A percentile compares a stretch with the other conserved stretches of the same genome.
Evolutionary conservation across 148 eudicot species (phyloP).

Genomic region (Chenopodium album): DNA sequence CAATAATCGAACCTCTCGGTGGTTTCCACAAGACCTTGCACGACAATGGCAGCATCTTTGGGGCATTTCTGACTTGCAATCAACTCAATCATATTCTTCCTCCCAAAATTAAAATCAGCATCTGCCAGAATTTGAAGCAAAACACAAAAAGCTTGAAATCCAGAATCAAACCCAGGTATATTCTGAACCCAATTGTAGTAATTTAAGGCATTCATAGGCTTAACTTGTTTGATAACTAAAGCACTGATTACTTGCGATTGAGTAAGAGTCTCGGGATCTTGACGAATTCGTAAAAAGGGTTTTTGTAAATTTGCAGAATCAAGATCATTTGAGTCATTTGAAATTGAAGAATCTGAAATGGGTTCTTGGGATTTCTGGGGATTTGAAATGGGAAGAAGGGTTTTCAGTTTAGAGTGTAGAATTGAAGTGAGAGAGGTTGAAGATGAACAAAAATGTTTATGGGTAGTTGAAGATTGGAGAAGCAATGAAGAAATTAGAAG

Average conservation of each 20-base stretch:
- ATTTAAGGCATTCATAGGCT: slow-evolving; percentile 45
- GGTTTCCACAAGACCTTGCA: slow-evolving; percentile 35
- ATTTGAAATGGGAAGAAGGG: slow-evolving; percentile 6
- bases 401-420: not conserved
- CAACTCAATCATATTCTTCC: slow-evolving; percentile 23
- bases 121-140: slow-evolving; percentile 48
- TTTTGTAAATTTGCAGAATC: slow-evolving; percentile 11
- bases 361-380: slow-evolving; percentile 9
- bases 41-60: slow-evolving; percentile 24
- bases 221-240: slow-evolving; percentile 33
- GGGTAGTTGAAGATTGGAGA: slow-evolving; percentile 1
- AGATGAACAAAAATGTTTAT: slow-evolving; percentile 1
- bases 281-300: slow-evolving; percentile 29
- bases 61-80: slow-evolving; percentile 27
- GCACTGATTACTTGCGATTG: slow-evolving; percentile 27
- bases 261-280: slow-evolving; percentile 9
- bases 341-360: slow-evolving; percentile 17
- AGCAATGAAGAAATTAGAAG: slow-evolving; percentile 7
- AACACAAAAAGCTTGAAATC: slow-evolving; percentile 42
- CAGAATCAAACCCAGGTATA: slow-evolving; percentile 29
- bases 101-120: slow-evolving; percentile 12
- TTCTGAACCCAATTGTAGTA: slow-evolving; percentile 35
- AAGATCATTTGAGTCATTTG: slow-evolving; percentile 6
- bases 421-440: slow-evolving; percentile 1
- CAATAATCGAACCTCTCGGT: slow-evolving; percentile 33